Conservation (phyloP, 108 stramenopile species). For the Conticribra weissflogii region DNA sequence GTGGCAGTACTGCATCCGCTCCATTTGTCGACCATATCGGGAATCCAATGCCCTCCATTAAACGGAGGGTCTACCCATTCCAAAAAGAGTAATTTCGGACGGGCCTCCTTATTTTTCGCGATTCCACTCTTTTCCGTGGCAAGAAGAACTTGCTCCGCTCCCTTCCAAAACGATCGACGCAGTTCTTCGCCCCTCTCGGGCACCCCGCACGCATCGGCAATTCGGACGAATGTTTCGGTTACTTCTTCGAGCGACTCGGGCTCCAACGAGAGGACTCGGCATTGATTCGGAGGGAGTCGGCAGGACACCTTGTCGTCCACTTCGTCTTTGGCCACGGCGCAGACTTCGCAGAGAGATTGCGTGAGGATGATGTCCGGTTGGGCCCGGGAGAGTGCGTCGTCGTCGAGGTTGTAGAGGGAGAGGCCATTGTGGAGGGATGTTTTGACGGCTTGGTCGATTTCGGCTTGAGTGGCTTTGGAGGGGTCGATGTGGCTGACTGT, state of each 20-base stretch:
- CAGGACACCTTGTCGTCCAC: slow-evolving; percentile 42
- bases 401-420: slow-evolving; percentile 26
- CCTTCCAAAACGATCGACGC: slow-evolving; percentile 37
- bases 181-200: slow-evolving; percentile 56
- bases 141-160: slow-evolving; percentile 28
- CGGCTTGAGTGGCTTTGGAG: slow-evolving; percentile 24
- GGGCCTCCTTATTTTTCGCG: not conserved
- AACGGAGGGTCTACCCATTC: slow-evolving; percentile 95
- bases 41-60: slow-evolving; percentile 93
- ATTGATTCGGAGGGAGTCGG: slow-evolving; percentile 20
- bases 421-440: slow-evolving; percentile 48
- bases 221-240: slow-evolving; percentile 62
- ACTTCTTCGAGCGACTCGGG: slow-evolving; percentile 80
- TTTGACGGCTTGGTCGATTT: slow-evolving; percentile 60
- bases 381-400: slow-evolving; percentile 36
- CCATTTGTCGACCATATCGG: slow-evolving; percentile 81
- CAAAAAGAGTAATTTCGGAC: slow-evolving; percentile 69
- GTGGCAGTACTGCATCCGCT: slow-evolving; percentile 64
- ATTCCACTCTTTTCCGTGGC: not conserved
- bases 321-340: slow-evolving; percentile 71
- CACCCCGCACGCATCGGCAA: slow-evolving; percentile 64
- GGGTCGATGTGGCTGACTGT: slow-evolving; percentile 51
- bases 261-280: slow-evolving; percentile 64
- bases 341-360: slow-evolving; percentile 90
- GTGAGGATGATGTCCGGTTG: slow-evolving; percentile 81